Percentiles rank a stretch among this genome's conserved stretches.
Evolutionary conservation across 2,329 filamentous ascomycete genomes (phyloP).

Genomic region (Exserohilum turcica): DNA sequence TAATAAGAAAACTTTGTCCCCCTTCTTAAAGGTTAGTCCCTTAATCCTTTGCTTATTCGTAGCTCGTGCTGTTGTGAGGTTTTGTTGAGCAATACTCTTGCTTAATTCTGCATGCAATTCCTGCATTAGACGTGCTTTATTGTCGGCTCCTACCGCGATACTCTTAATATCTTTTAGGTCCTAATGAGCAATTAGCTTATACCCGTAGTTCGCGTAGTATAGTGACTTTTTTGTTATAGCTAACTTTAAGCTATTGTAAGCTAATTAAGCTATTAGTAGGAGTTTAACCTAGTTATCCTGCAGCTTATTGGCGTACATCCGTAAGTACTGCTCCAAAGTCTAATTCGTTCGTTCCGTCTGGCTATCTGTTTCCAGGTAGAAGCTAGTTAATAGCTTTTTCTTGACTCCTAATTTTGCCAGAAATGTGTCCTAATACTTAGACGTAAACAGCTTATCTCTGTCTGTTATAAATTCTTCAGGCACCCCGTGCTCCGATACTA

Average conservation of each 20-base stretch:
- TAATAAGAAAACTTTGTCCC: background rate
- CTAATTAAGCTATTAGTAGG: background rate
- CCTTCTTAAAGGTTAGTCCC: constrained; percentile 3
- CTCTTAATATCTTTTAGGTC: background rate
- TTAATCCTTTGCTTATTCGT: background rate
- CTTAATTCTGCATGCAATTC: background rate
- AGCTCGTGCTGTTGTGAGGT: background rate
- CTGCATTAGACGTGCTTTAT: background rate
- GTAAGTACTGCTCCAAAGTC: background rate
- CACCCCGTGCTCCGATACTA: background rate
- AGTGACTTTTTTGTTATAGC: background rate
- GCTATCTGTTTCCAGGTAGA: background rate
- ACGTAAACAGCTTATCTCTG: background rate
- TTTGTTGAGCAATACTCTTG: background rate
- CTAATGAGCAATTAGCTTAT: background rate
- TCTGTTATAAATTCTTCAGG: background rate
- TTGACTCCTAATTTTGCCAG: background rate
- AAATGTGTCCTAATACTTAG: background rate
- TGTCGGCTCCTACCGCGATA: background rate
- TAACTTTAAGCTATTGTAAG: background rate
- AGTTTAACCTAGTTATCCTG: background rate
- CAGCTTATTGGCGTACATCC: background rate
- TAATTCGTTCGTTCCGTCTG: background rate
- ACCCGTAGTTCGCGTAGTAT: background rate
- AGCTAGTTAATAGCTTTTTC: background rate